phyloP scores from a whole-genome alignment of 2,329 filamentous ascomycete species.

The Monilinia vaccinii-corymbosi region DNA sequence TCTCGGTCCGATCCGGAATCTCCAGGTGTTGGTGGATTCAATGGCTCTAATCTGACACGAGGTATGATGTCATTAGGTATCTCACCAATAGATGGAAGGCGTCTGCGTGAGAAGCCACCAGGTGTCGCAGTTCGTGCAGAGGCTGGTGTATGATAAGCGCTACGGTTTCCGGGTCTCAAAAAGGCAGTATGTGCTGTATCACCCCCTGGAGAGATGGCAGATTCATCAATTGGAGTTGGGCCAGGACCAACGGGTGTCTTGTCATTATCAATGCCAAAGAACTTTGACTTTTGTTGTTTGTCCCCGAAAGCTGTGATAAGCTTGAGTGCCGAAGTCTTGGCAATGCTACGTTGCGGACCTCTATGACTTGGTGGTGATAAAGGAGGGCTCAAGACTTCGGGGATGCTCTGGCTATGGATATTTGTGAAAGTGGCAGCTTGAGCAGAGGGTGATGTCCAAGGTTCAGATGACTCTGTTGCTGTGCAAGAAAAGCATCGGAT shows the following conservation, averaged over 20 bases:
- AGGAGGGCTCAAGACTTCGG: slow-evolving; percentile 58
- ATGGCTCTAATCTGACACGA: slow-evolving; percentile 32
- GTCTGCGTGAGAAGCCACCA: slow-evolving; percentile 49
- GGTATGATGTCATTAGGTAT: slow-evolving; percentile 44
- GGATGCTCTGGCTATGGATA: slow-evolving; percentile 48
- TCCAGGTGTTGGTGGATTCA: slow-evolving; percentile 33
- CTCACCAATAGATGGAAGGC: slow-evolving; percentile 73
- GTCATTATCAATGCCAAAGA: slow-evolving; percentile 50
- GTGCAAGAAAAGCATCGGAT: slow-evolving; percentile 91
- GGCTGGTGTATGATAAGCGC: slow-evolving; percentile 60
- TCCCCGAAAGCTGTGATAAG: slow-evolving; percentile 84
- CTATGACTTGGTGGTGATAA: slow-evolving; percentile 62
- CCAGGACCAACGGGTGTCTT: slow-evolving; percentile 70
- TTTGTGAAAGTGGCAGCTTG: slow-evolving; percentile 49
- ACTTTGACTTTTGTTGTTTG: slow-evolving; percentile 50
- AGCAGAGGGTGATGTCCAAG: slow-evolving; percentile 80
- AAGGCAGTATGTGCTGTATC: slow-evolving; percentile 58
- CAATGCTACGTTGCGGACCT: slow-evolving; percentile 53
- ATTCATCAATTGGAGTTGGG: slow-evolving; percentile 81
- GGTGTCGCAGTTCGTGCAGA: slow-evolving; percentile 56
- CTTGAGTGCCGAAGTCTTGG: slow-evolving; percentile 77
- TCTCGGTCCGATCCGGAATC: slow-evolving; percentile 41
- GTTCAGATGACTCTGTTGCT: slow-evolving; percentile 72
- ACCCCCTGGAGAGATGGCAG: slow-evolving; percentile 61
- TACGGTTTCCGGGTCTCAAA: slow-evolving; percentile 56